Evolutionary conservation across 148 eudicot genomes (phyloP), one percentile per base, ranked within the genome.

Genomic region (Mesembryanthemum crystallinum): DNA sequence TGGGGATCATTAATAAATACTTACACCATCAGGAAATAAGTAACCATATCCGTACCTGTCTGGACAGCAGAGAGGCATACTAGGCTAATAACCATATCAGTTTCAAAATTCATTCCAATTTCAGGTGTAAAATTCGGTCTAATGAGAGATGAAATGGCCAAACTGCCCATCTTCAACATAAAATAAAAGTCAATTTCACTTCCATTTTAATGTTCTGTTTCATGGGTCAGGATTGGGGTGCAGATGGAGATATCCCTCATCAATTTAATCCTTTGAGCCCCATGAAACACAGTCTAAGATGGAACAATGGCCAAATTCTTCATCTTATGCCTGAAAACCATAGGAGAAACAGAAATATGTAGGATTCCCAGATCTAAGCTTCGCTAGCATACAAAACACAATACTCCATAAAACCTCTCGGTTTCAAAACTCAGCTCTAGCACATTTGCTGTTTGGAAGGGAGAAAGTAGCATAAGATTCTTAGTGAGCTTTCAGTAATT

Each of bases 321-420:
- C 27, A 30, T 14, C 75, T 14, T 25, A 29, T 21, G 61, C 70
- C 27, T 74, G 30, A 49, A 68, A 77, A 60, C 69, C 37, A 45
- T n/a, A 64, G 27, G 42, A 58, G 54, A 67, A 58, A 21, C 52
- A 39, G 28, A 62, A n/a, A n/a, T n/a, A n/a, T n/a, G n/a, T n/a
- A n/a, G n/a, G n/a, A n/a, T n/a, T n/a, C n/a, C n/a, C n/a, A n/a
- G n/a, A n/a, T n/a, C n/a, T n/a, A n/a, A n/a, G n/a, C n/a, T n/a
- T n/a, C n/a, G n/a, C 11, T 24, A 61, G 25, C 27, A 49, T 12
- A 51, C 2, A 70, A 13, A 45, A 0, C 35, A 28, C 20, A 13
- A 15, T 28, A 58, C 28, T 30, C 11, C 24, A 35, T 18, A 39
- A 15, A 64, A 4, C 64, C n/a, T 23, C 33, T 30, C 23, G 49